Evolutionary conservation across 805 yeast genomes (phyloP), one percentile per base, ranked within the genome.

Genomic region (Phaffomyces antillensis): DNA sequence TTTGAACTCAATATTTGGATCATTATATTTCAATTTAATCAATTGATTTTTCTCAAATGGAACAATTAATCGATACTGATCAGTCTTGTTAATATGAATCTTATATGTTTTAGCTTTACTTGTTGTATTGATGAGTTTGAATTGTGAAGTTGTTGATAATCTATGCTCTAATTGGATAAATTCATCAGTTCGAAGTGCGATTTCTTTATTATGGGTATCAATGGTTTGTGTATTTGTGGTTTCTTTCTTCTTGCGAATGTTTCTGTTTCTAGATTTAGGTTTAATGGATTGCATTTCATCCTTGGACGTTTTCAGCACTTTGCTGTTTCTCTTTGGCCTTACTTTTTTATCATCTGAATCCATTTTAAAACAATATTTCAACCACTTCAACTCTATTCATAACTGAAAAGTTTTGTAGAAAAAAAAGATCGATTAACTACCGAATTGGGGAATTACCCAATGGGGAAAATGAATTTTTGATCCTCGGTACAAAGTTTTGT

Each of bases 61-160:
- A 9, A 57, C 37, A 3, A 46, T 49, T 11, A 57, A 39, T 26
- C 46, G 54, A 42, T 46, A 56, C 1, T 47, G 32, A 7, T 54
- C 55, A 3, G 28, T 45, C 4, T 46, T 44, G 5, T 41, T 44
- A 11, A 51, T 37, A 7, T 49, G 46, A 6, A 46, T 50, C 7
- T 51, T 48, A 39, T 48, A 55, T 2, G 48, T 44, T 32, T 49
- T 55, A 18, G 54, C 48, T 43, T 38, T 51, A n/a, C 35, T 46
- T 1, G 45, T 49, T 3, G 60, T 50, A 36, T 51, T 55, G 24
- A 53, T 45, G 16, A 54, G 51, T 17, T 43, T 55, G 18, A 55
- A 28, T 35, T 52, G 42, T 1, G 49, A 43, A 3, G 53, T 46
- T 5, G 26, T 6, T 1, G 34, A 13, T 10, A 53, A 39, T 20